These are phyloP conservation scores for Dentiscutata heterogama DNA, from an alignment of 371 early-diverging fungal species.

Conservation along the genomic window DNA sequence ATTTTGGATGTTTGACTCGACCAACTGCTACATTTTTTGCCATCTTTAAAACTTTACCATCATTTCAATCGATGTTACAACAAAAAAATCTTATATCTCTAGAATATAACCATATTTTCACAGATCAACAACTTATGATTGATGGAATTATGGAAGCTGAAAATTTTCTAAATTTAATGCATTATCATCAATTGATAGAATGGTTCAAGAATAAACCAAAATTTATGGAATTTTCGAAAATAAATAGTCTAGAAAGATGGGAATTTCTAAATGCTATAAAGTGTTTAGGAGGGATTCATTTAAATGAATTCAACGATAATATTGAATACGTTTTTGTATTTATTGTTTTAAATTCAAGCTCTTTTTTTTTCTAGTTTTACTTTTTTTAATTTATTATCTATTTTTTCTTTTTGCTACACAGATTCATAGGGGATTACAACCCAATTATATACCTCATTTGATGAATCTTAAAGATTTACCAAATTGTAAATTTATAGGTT, in stretches of 20 bases:
- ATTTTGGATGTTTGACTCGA: neutral
- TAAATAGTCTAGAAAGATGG: neutral
- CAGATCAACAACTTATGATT: too few relatives aligned
- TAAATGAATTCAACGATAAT: neutral
- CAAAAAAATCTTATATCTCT: too few relatives aligned
- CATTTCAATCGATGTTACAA: too few relatives aligned
- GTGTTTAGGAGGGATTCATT: neutral
- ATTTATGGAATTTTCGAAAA: neutral
- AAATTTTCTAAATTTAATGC: neutral
- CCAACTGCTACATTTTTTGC: neutral
- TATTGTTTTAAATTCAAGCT: neutral
- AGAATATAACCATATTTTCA: too few relatives aligned
- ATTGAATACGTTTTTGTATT: neutral
- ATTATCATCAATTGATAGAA: neutral
- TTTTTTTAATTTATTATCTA: neutral
- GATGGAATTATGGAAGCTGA: too few relatives aligned
- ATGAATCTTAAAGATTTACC: neutral
- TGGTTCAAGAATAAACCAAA: neutral
- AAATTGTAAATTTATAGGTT: neutral
- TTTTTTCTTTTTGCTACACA: neutral
- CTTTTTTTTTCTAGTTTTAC: neutral
- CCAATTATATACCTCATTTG: neutral
- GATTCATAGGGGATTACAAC: neutral
- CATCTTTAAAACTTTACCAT: neutral
- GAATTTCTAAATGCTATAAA: neutral